A percentile compares a stretch with the other conserved stretches of the same genome.
Evolutionary conservation across 176 grass and related monocot genomes (phyloP).

Genomic region (Thalia dealbata): DNA sequence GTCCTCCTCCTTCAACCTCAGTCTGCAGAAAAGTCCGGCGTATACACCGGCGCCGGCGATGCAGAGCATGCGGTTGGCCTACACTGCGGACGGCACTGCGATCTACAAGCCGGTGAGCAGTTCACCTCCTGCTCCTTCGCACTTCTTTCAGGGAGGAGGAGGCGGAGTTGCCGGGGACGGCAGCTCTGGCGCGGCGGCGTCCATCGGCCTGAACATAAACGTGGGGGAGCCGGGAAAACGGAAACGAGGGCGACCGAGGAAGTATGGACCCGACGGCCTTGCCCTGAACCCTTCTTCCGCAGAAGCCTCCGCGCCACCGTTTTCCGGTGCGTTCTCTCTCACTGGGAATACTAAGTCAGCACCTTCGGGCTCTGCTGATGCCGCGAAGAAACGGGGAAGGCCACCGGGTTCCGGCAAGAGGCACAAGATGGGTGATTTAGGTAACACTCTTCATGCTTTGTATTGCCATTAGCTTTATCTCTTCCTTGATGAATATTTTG

Average conservation of each 20-base stretch:
- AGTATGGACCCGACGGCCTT: conserved; percentile 72
- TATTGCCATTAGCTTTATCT: background rate
- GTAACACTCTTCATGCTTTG: conserved; percentile 32
- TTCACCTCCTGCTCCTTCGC: conserved; percentile 9
- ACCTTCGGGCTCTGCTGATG: conserved; percentile 14
- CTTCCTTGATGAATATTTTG: background rate
- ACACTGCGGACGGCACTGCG: conserved; percentile 73
- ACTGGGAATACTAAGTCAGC: conserved; percentile 24
- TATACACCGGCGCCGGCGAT: conserved; percentile 41
- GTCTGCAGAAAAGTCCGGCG: conserved; percentile 46
- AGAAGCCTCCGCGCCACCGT: conserved; percentile 9
- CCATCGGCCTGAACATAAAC: conserved; percentile 23
- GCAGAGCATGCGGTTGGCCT: conserved; percentile 68
- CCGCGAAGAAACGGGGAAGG: conserved; percentile 70
- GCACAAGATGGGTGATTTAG: conserved; percentile 33
- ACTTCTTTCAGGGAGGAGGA: conserved; percentile 31
- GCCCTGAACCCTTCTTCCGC: conserved; percentile 32
- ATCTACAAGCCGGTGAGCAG: conserved; percentile 60
- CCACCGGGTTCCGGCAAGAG: conserved; percentile 91
- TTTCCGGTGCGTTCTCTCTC: conserved; percentile 20
- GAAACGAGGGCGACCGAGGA: conserved; percentile 90
- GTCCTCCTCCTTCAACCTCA: conserved; percentile 47
- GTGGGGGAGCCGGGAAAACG: conserved; percentile 53
- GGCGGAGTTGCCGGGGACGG: conserved; percentile 27
- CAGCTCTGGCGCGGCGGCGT: conserved; percentile 21